Evolutionary conservation across 1,284 basidiomycete species (phyloP), one percentile per base, ranked within the genome.

Genomic region (Microbotryomycetes sp.): DNA sequence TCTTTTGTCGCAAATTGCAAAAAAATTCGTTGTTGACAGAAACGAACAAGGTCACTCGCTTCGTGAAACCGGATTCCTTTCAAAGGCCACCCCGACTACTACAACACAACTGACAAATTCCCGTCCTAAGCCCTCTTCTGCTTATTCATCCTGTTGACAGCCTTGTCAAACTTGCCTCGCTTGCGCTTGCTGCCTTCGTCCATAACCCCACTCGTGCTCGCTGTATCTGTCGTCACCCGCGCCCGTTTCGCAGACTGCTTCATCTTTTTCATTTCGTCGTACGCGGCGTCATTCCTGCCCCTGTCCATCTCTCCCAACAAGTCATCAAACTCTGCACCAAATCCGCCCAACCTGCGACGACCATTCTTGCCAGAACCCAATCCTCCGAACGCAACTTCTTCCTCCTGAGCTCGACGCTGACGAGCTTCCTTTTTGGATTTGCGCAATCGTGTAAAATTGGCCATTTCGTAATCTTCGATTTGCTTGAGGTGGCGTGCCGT

Each of bases 401-500:
- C 90, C 75, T 98, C 94, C 75, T 98, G 94, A 64, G 85, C 81
- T 59, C 78, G 77, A n/a, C 94, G 81, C 58, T 85, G 79, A 73
- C 82, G 84, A 23, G 83, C 82, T 57, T 97, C 94, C 73, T 85
- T 86, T 81, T 97, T 97, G 75, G 86, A 89, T 82, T 92, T 87
- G 63, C 94, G 82, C 58, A 97, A 75, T 58, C 94, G 85, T 28
- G 88, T 91, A 78, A 97, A 92, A 76, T 97, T 94, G 57, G 91
- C 89, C 76, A 97, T 94, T 77, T 98, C 94, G 76, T 90, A 98
- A 67, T 91, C 87, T 56, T 84, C 84, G 78, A 97, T 86, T 15
- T 86, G 83, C 69, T 85, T 83, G 62, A 97, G 80, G 65, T 90
- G 85, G 35, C 84, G 81, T 9, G 87, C 88, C 26, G 89, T 85